phyloP scores from a whole-genome alignment of 2,329 filamentous ascomycete species.

The Gliomastix tumulicola region DNA sequence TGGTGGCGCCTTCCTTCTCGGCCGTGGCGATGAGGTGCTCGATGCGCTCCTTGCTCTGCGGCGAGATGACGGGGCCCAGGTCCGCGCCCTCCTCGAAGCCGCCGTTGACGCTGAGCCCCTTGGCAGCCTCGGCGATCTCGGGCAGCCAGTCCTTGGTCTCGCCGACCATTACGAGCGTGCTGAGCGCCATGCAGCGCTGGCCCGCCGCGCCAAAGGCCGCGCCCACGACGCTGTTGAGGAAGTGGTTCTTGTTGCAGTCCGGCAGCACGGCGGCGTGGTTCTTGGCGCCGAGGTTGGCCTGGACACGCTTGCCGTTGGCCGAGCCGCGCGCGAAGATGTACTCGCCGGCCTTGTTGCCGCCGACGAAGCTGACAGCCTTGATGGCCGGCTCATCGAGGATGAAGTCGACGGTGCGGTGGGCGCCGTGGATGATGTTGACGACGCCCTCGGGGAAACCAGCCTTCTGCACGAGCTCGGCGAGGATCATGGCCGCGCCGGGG shows the following conservation, averaged over 20 bases:
- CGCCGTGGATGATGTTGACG: constrained; percentile 76
- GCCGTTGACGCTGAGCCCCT: constrained; percentile 66
- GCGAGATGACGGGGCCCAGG: constrained; percentile 75
- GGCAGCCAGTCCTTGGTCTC: constrained; percentile 78
- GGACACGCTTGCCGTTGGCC: constrained; percentile 80
- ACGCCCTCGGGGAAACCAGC: constrained; percentile 78
- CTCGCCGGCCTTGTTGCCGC: constrained; percentile 80
- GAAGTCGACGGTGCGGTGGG: constrained; percentile 76
- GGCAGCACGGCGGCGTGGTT: constrained; percentile 81
- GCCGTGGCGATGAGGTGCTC: constrained; percentile 69
- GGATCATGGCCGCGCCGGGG: constrained; percentile 77
- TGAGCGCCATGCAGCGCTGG: constrained; percentile 82
- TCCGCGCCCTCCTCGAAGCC: constrained; percentile 77
- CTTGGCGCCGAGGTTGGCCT: constrained; percentile 83
- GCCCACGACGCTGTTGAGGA: constrained; percentile 75
- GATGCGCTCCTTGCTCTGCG: constrained; percentile 72
- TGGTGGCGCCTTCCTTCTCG: constrained; percentile 73
- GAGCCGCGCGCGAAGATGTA: constrained; percentile 77
- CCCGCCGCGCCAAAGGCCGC: constrained; percentile 81
- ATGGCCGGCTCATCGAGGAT: constrained; percentile 79
- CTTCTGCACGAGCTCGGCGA: constrained; percentile 72
- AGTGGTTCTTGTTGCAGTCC: constrained; percentile 86
- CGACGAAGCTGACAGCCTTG: constrained; percentile 83
- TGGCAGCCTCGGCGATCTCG: constrained; percentile 71
- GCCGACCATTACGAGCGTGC: constrained; percentile 75